Evolutionary conservation across 345 rosid genomes (phyloP).

Genomic region (Raphanus sativus): DNA sequence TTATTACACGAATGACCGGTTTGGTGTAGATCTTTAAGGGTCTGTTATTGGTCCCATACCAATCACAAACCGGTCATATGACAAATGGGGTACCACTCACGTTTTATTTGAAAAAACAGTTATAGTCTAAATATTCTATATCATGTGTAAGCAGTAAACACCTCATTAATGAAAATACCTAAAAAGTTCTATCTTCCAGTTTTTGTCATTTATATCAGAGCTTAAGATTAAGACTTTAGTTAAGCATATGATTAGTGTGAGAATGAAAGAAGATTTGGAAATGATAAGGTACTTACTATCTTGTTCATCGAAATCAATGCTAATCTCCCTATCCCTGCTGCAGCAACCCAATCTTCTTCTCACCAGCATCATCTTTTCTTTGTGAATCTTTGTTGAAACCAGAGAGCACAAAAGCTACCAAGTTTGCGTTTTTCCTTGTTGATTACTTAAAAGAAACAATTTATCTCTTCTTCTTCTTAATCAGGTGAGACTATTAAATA

Average conservation of each 20-base stretch:
- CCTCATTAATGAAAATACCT: conserved; percentile 19
- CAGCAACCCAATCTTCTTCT: conserved; percentile 81
- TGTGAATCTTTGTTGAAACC: background rate
- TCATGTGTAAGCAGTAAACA: background rate
- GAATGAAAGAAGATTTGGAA: background rate
- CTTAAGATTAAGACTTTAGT: background rate
- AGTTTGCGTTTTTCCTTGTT: background rate
- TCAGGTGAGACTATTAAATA: conserved; percentile 29
- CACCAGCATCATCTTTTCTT: conserved; percentile 53
- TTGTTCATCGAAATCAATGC: conserved; percentile 87
- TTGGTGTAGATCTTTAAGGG: conserved; percentile 34
- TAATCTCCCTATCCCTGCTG: conserved; percentile 62
- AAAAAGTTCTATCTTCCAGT: background rate
- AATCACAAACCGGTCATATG: conserved; percentile 26
- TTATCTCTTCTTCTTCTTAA: conserved; percentile 4
- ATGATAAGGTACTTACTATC: conserved; percentile 53
- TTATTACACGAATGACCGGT: conserved; percentile 33
- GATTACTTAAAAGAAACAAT: background rate
- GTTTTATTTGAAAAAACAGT: conserved; percentile 2
- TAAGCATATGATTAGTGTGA: background rate
- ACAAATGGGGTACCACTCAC: background rate
- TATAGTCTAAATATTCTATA: conserved; percentile 21
- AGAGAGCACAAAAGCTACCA: background rate
- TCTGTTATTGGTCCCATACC: conserved; percentile 36
- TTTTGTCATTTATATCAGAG: background rate